Base-by-base conservation (phyloP, 2,329 filamentous ascomycete species). In the Graphilbum sp. region DNA sequence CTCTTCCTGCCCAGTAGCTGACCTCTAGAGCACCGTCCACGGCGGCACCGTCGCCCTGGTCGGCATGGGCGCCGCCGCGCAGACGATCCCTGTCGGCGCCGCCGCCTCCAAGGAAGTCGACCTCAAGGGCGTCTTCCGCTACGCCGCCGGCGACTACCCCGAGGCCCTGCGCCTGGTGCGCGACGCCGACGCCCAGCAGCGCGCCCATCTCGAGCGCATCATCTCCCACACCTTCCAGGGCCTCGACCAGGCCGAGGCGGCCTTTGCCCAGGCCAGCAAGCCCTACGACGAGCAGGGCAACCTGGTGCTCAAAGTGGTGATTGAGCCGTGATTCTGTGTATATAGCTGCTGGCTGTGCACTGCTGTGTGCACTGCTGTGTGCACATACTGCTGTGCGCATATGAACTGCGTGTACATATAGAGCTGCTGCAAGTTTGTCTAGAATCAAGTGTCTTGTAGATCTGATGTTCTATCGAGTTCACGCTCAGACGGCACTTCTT, bases 301-400 rank as follows among this genome's bases (percentile, higher is more conserved):
- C 9, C 54, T 86, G 46, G 79, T 87, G 6, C 61, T 87, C 45
- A 87, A 87, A 61, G 81, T 86, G 9, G 67, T 85, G 40, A 63
- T 75, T 18, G 63, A 73, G 38, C 37, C 37, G 15, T 40, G 24
- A 32, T n/a, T n/a, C n/a, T n/a, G n/a, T n/a, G n/a, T n/a, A n/a
- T n/a, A n/a, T n/a, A n/a, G n/a, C n/a, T n/a, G n/a, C n/a, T n/a
- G n/a, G n/a, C n/a, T n/a, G n/a, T n/a, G n/a, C n/a, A n/a, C n/a
- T n/a, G n/a, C n/a, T n/a, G n/a, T n/a, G n/a, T n/a, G n/a, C n/a
- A n/a, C n/a, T n/a, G n/a, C n/a, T n/a, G n/a, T n/a, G n/a, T n/a
- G n/a, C n/a, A n/a, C n/a, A n/a, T n/a, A n/a, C n/a, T n/a, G n/a
- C n/a, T n/a, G n/a, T n/a, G n/a, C n/a, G n/a, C n/a, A n/a, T n/a